phyloP scores from a whole-genome alignment of 345 rosid species.

The rapeseed (Brassica napus) region Da-Ae NC_063449.1:17396001-17396500 shows the following conservation, averaged over 20 bases:
- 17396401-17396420: constrained; percentile 40
- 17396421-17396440: constrained; percentile 34
- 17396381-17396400: constrained; percentile 76
- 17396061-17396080: not conserved
- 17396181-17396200: constrained; percentile 35
- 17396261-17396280: not conserved
- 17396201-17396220: constrained; percentile 47
- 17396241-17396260: constrained; percentile 4
- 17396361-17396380: constrained; percentile 63
- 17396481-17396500: not conserved
- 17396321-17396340: constrained; percentile 29
- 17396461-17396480: not conserved
- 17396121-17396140: not conserved
- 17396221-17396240: constrained; percentile 47
- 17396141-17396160: constrained; percentile 3
- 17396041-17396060: not conserved
- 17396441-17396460: not conserved
- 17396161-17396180: not conserved
- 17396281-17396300: not conserved
- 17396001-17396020: not conserved
- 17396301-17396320: constrained; percentile 10
- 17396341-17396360: constrained; percentile 50
- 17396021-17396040: not conserved
- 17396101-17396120: not conserved
- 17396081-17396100: not conserved